These are phyloP conservation scores for Trametes cinnabarina DNA, from an alignment of 768 basidiomycete genomes.

Conservation along the genomic window DNA sequence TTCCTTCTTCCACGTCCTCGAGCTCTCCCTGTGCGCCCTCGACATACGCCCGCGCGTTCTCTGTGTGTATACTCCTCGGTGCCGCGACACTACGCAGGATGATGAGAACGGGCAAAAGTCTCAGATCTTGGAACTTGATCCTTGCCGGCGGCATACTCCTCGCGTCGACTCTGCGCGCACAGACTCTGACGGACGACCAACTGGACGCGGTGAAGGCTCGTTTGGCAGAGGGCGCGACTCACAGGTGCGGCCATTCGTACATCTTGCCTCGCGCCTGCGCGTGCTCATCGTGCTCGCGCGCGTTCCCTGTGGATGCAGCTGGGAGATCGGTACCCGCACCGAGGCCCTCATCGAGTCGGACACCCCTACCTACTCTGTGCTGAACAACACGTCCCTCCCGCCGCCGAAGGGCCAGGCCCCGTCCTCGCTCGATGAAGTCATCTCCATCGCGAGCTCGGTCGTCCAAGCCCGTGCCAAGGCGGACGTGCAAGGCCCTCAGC, in stretches of 20 bases:
- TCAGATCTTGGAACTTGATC: background rate
- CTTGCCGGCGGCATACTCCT: background rate
- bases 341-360: constrained; percentile 52
- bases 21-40: background rate
- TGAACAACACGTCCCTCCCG: constrained; percentile 29
- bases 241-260: constrained; percentile 34
- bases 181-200: constrained; percentile 37
- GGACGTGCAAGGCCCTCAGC: constrained; percentile 49
- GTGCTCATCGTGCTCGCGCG: background rate
- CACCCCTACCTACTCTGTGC: constrained; percentile 45
- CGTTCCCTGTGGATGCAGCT: constrained; percentile 31
- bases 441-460: constrained; percentile 49
- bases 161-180: constrained; percentile 21
- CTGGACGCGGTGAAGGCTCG: constrained; percentile 35
- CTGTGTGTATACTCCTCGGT: background rate
- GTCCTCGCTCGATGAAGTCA: constrained; percentile 50
- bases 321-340: constrained; percentile 53
- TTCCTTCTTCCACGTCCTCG: background rate
- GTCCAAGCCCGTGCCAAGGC: constrained; percentile 48
- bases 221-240: constrained; percentile 41
- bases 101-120: background rate
- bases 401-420: constrained; percentile 29
- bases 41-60: background rate
- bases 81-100: background rate
- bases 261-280: background rate